Conservation (phyloP, 2,329 filamentous ascomycete genomes). For the Penicillium frequentans region DNA sequence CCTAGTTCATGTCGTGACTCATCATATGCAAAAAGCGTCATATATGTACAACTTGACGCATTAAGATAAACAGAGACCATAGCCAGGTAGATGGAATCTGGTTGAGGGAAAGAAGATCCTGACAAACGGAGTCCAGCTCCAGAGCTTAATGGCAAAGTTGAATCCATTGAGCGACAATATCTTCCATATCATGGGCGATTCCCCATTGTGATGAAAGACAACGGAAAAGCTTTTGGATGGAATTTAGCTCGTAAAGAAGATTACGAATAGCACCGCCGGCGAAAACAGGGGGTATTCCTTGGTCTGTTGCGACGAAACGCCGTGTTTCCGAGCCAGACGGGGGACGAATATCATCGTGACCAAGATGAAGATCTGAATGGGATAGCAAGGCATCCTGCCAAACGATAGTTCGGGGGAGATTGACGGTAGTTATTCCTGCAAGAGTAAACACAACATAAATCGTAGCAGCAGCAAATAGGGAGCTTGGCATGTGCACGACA, state of each 20-base stretch:
- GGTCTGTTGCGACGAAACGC: constrained; percentile 33
- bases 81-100: not conserved
- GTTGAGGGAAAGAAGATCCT: not conserved
- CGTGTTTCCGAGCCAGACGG: constrained; percentile 37
- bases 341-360: constrained; percentile 23
- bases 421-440: constrained; percentile 38
- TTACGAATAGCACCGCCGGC: constrained; percentile 35
- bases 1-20: not conserved
- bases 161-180: constrained; percentile 47
- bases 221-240: constrained; percentile 48
- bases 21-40: not conserved
- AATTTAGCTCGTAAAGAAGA: constrained; percentile 49
- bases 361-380: constrained; percentile 29
- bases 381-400: constrained; percentile 44
- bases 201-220: constrained; percentile 49
- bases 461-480: constrained; percentile 46
- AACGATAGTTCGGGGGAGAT: constrained; percentile 40
- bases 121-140: not conserved
- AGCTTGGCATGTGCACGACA: constrained; percentile 47
- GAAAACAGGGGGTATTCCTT: constrained; percentile 23
- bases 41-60: not conserved
- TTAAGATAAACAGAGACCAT: not conserved
- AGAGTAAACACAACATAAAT: constrained; percentile 45
- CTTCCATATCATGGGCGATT: constrained; percentile 48
- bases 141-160: constrained; percentile 38